Percentiles rank a stretch among this genome's conserved stretches.
Conservation (phyloP, 2,329 filamentous ascomycete genomes). For the Geosmithia flava region DNA sequence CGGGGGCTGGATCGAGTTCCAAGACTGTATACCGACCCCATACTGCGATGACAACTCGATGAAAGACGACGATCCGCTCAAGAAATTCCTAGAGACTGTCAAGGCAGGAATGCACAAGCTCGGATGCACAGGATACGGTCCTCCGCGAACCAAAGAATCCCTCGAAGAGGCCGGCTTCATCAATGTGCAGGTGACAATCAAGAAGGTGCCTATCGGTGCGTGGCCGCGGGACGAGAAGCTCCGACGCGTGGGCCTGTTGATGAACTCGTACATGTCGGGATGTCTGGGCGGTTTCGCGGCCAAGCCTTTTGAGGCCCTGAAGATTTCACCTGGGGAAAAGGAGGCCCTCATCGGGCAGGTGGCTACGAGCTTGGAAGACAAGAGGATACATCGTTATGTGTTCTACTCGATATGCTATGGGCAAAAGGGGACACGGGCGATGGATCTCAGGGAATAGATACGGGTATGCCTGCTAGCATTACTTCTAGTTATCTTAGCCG, state of each 20-base stretch:
- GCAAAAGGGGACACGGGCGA: slow-evolving; percentile 18
- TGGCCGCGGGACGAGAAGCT: slow-evolving; percentile 28
- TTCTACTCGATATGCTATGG: slow-evolving; percentile 28
- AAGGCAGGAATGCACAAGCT: slow-evolving; percentile 18
- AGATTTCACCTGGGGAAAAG: slow-evolving; percentile 19
- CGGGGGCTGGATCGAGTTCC: slow-evolving; percentile 40
- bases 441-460: neutral
- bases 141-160: slow-evolving; percentile 16
- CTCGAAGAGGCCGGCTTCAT: slow-evolving; percentile 29
- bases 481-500: too few relatives aligned
- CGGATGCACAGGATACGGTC: slow-evolving; percentile 23
- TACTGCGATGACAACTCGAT: slow-evolving; percentile 32
- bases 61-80: slow-evolving; percentile 23
- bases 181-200: slow-evolving; percentile 26
- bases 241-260: slow-evolving; percentile 29
- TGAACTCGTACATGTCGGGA: slow-evolving; percentile 27
- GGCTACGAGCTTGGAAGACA: slow-evolving; percentile 19
- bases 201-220: slow-evolving; percentile 31
- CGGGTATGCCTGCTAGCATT: too few relatives aligned
- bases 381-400: slow-evolving; percentile 26
- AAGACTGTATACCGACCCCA: slow-evolving; percentile 28
- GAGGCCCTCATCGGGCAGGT: slow-evolving; percentile 17
- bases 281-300: slow-evolving; percentile 27
- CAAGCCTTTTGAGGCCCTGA: slow-evolving; percentile 25
- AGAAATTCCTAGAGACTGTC: slow-evolving; percentile 18